Percentiles rank a stretch among this genome's conserved stretches.
These are phyloP conservation scores for Gymnopus androsaceus DNA, from an alignment of 1,284 basidiomycete species.

Conservation along the genomic window DNA sequence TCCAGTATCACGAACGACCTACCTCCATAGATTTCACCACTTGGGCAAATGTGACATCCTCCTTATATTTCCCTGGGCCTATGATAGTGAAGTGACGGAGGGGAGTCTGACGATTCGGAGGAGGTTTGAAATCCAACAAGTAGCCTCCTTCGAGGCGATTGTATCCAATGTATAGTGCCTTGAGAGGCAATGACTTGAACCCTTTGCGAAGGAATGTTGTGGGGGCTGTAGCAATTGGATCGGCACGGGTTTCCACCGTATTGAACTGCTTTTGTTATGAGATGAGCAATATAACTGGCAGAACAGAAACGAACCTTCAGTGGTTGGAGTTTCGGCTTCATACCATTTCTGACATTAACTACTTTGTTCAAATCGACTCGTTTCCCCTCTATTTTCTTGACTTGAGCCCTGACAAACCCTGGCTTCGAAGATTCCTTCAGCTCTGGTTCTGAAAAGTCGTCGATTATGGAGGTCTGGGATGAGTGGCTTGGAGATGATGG, in stretches of 20 bases:
- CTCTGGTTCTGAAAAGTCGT: conserved; percentile 4
- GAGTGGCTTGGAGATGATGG: not conserved
- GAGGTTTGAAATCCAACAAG: conserved; percentile 5
- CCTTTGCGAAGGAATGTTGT: not conserved
- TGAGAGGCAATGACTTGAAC: conserved; percentile 16
- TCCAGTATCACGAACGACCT: not conserved
- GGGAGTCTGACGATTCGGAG: not conserved
- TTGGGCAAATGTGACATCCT: conserved; percentile 2
- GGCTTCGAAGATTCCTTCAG: not conserved
- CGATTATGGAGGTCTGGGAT: not conserved
- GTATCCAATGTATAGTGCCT: conserved; percentile 21
- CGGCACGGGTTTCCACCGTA: not conserved
- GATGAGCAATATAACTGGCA: not conserved
- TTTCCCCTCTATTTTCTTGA: not conserved
- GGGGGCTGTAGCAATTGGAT: conserved; percentile 11
- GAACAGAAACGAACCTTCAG: not conserved
- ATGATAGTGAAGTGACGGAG: not conserved
- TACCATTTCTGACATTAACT: not conserved
- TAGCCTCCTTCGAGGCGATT: conserved; percentile 17
- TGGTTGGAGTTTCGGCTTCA: conserved; percentile 1
- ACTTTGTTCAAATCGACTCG: conserved; percentile 1
- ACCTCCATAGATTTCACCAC: not conserved
- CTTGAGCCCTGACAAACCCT: not conserved
- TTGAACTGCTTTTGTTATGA: not conserved
- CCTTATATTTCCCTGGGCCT: conserved; percentile 1